phyloP scores from a whole-genome alignment of 192 early-diverging fungal species.

The Backusella parvicylindrica region DNA sequence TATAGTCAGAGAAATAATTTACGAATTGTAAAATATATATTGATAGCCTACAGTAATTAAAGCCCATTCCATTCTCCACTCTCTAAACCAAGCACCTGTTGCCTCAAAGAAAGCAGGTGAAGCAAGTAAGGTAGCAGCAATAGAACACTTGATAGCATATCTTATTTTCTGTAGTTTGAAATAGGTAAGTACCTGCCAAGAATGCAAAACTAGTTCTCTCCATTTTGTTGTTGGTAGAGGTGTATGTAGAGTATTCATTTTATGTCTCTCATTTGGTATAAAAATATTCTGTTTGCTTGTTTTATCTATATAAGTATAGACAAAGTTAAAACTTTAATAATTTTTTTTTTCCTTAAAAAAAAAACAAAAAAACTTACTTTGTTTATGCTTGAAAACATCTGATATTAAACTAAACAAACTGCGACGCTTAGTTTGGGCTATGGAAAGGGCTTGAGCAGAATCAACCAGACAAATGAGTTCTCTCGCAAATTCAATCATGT shows the following conservation, averaged over 20 bases:
- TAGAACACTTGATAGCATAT: constrained; percentile 72
- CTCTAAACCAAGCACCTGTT: constrained; percentile 47
- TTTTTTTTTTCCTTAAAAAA: not conserved
- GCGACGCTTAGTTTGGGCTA: not conserved
- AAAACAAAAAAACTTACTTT: not conserved
- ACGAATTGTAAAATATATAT: not conserved
- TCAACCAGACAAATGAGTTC: constrained; percentile 56
- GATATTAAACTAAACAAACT: not conserved
- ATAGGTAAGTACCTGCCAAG: constrained; percentile 62
- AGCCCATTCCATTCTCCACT: constrained; percentile 75
- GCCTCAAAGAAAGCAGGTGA: constrained; percentile 59
- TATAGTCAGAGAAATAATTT: not conserved
- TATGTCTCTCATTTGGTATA: constrained; percentile 32
- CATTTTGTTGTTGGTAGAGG: constrained; percentile 47
- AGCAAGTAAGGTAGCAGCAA: constrained; percentile 57
- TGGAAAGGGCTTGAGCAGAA: constrained; percentile 8
- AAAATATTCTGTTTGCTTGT: constrained; percentile 5
- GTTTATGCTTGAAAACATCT: not conserved
- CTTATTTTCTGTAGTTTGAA: constrained; percentile 62
- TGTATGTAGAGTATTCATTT: constrained; percentile 51
- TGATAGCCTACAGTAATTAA: constrained; percentile 55
- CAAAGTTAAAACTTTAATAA: not conserved
- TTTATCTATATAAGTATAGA: not conserved
- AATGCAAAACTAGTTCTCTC: constrained; percentile 41
- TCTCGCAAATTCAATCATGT: constrained; percentile 70